These are phyloP conservation scores for Pouteria glomerata DNA, from an alignment of 148 eudicot genomes.

Conservation along the genomic window DNA sequence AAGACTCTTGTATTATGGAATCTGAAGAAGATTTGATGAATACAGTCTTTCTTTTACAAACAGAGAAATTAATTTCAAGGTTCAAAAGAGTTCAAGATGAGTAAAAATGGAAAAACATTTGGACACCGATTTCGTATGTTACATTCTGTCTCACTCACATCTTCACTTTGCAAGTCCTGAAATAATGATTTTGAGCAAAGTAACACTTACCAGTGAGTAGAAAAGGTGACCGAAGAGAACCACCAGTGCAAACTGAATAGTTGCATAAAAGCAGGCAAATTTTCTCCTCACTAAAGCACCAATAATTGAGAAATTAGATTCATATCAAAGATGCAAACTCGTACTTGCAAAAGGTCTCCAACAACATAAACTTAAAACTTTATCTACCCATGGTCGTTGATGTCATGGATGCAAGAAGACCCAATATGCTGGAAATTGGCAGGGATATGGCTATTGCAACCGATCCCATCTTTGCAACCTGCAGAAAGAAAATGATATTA, in stretches of 20 bases:
- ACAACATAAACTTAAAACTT: background rate
- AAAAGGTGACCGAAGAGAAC: slow-evolving; percentile 70
- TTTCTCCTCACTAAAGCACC: slow-evolving; percentile 55
- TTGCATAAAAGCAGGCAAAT: slow-evolving; percentile 80
- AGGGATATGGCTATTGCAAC: slow-evolving; percentile 90
- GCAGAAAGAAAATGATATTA: slow-evolving; percentile 10
- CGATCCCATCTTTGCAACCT: slow-evolving; percentile 74
- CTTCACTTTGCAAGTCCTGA: too few species aligned
- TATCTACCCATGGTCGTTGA: slow-evolving; percentile 85
- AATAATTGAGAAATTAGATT: slow-evolving; percentile 8
- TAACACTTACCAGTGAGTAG: slow-evolving; percentile 52
- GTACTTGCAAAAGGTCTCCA: background rate
- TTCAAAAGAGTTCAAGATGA: too few species aligned
- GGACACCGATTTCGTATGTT: too few species aligned
- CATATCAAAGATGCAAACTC: background rate
- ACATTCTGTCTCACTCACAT: too few species aligned
- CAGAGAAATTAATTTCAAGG: too few species aligned
- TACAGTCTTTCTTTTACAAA: too few species aligned
- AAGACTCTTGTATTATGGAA: too few species aligned
- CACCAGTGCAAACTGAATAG: slow-evolving; percentile 62
- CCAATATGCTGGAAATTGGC: slow-evolving; percentile 91
- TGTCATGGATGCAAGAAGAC: slow-evolving; percentile 93
- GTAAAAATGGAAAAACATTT: too few species aligned
- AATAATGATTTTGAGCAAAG: too few species aligned
- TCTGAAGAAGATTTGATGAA: too few species aligned